A percentile compares a stretch with the other conserved stretches of the same genome.
phyloP scores from a whole-genome alignment of 805 yeast genomes.

The Barnettozyma botsteinii region DNA sequence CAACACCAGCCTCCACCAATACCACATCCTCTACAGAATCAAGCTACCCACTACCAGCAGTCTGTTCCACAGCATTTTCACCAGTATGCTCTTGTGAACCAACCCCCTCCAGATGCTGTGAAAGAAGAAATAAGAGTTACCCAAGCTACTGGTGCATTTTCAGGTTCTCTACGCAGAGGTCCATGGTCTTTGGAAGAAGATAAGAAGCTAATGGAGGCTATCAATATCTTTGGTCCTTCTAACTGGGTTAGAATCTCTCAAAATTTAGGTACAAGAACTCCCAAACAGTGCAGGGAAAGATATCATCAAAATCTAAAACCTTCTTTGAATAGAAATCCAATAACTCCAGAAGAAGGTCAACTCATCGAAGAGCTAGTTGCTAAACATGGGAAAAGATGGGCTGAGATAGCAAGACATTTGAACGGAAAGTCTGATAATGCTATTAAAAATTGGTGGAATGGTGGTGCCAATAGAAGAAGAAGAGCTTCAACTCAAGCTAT shows the following conservation, averaged over 20 bases:
- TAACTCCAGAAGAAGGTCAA: slow-evolving; percentile 77
- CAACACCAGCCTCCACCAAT: neutral
- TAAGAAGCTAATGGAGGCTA: slow-evolving; percentile 60
- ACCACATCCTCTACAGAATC: no score
- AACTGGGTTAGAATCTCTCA: slow-evolving; percentile 88
- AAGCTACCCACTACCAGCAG: neutral
- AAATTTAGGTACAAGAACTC: slow-evolving; percentile 68
- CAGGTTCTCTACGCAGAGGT: slow-evolving; percentile 48
- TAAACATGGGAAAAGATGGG: slow-evolving; percentile 86
- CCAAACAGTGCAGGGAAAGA: slow-evolving; percentile 88
- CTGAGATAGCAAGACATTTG: slow-evolving; percentile 83
- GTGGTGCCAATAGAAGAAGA: slow-evolving; percentile 82
- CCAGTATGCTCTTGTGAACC: neutral
- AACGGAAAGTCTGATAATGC: slow-evolving; percentile 89
- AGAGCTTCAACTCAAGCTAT: slow-evolving; percentile 37
- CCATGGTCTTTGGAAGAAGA: slow-evolving; percentile 92
- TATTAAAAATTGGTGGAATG: slow-evolving; percentile 95
- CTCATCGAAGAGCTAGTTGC: slow-evolving; percentile 74
- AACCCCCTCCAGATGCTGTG: neutral
- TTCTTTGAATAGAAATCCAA: slow-evolving; percentile 72
- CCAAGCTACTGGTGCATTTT: neutral
- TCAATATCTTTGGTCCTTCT: slow-evolving; percentile 66
- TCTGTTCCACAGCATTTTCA: neutral
- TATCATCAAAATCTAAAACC: slow-evolving; percentile 92
- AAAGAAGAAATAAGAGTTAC: slow-evolving; percentile 1